Conservation (phyloP, 352 stramenopile genomes). For the Blastocystis sp. region DNA sequence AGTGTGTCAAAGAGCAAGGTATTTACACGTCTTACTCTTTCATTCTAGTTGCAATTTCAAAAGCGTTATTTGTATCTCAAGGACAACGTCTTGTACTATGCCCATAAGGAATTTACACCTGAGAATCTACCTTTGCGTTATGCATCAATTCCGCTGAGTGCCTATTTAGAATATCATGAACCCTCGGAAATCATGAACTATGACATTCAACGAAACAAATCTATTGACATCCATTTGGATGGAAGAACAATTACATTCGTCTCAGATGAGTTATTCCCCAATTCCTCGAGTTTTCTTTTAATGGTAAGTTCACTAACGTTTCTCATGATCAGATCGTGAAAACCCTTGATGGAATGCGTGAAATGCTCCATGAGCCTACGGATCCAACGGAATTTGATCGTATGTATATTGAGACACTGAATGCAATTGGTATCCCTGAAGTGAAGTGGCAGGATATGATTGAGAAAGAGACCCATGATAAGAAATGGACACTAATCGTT, state of each 20-base stretch:
- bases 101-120: constrained; percentile 38
- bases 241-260: constrained; percentile 44
- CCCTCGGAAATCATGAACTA: background rate
- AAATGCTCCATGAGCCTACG: background rate
- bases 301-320: background rate
- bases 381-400: constrained; percentile 16
- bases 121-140: background rate
- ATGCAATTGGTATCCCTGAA: constrained; percentile 43
- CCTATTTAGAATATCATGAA: background rate
- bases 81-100: constrained; percentile 34
- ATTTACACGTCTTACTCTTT: background rate
- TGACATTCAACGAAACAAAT: background rate
- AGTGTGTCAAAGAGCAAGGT: background rate
- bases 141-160: background rate
- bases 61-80: constrained; percentile 59
- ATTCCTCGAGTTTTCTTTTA: constrained; percentile 37
- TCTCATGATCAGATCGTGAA: background rate
- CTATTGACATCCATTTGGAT: background rate
- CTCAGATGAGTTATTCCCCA: constrained; percentile 4
- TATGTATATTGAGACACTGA: constrained; percentile 33
- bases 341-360: background rate
- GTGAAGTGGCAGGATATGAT: constrained; percentile 27
- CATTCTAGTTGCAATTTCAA: constrained; percentile 15
- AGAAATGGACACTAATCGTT: constrained; percentile 30
- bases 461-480: background rate